These are phyloP conservation scores for Blakeslea trispora DNA, from an alignment of 371 early-diverging fungal genomes.

Conservation along the genomic window DNA sequence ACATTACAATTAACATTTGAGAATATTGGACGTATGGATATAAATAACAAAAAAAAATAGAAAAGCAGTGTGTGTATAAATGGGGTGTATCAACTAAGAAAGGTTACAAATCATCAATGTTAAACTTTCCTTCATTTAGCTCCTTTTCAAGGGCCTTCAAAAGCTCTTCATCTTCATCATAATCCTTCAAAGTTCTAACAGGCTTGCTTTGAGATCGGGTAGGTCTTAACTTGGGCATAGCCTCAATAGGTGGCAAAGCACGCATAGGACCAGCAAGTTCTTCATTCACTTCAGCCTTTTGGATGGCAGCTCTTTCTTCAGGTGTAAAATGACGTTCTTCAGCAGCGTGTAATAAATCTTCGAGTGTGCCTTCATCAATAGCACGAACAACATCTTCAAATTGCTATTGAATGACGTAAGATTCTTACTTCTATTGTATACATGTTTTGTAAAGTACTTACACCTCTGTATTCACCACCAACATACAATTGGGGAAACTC, in stretches of 20 bases:
- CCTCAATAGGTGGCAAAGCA: conserved; percentile 29
- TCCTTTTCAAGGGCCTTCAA: conserved; percentile 40
- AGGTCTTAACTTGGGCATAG: conserved; percentile 23
- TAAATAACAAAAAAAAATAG: not conserved
- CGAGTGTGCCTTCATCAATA: conserved; percentile 25
- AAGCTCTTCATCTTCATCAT: conserved; percentile 48
- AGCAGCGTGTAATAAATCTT: conserved; percentile 32
- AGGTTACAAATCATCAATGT: conserved; percentile 30
- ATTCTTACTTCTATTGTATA: not conserved
- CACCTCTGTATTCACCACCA: conserved; percentile 47
- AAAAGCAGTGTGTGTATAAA: too few species aligned
- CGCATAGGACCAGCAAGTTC: conserved; percentile 22
- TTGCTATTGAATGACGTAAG: conserved; percentile 20
- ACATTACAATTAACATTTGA: too few species aligned
- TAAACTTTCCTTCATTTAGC: conserved; percentile 33
- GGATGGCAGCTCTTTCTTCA: conserved; percentile 37
- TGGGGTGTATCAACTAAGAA: too few species aligned
- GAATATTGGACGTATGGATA: too few species aligned
- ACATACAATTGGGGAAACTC: conserved; percentile 47
- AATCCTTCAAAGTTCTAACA: conserved; percentile 34
- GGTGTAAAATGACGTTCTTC: conserved; percentile 31
- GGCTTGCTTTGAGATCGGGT: conserved; percentile 24
- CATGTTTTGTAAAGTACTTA: conserved; percentile 15
- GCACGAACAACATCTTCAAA: conserved; percentile 28
- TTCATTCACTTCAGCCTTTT: conserved; percentile 34